Conservation (phyloP, 345 rosid genomes). For the Kandelia obovata region DNA sequence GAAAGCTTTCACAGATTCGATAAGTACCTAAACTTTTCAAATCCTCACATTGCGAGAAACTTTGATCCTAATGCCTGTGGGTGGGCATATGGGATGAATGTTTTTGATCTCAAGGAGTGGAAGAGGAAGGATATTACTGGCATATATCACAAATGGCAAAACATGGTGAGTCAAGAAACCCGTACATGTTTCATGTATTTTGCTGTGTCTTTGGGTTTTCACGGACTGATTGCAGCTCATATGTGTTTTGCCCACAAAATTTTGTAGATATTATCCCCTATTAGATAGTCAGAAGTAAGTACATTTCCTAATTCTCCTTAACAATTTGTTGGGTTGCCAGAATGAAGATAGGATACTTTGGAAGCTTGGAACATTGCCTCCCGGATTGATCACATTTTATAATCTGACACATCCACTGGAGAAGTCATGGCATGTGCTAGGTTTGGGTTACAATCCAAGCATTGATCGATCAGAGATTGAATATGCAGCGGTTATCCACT, state of each 20-base stretch:
- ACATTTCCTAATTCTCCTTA: constrained; percentile 5
- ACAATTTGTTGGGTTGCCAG: constrained; percentile 34
- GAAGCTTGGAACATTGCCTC: constrained; percentile 99
- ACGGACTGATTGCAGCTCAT: too few species aligned
- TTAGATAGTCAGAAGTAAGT: background rate
- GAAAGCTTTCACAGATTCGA: constrained; percentile 98
- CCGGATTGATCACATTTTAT: constrained; percentile 92
- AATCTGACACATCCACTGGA: constrained; percentile 76
- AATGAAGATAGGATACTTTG: constrained; percentile 89
- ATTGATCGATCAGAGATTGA: constrained; percentile 72
- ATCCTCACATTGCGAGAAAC: constrained; percentile 83
- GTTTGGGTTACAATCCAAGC: constrained; percentile 95
- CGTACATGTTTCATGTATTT: background rate
- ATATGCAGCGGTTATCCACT: constrained; percentile 89
- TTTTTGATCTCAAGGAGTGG: constrained; percentile 91
- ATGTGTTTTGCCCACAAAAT: too few species aligned
- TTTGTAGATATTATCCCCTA: too few species aligned
- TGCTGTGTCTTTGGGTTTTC: too few species aligned
- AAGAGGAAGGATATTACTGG: constrained; percentile 93
- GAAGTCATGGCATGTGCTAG: constrained; percentile 98
- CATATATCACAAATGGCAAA: constrained; percentile 98
- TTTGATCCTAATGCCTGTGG: constrained; percentile 98
- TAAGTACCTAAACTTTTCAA: constrained; percentile 90
- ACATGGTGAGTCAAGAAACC: constrained; percentile 53
- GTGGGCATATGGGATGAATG: constrained; percentile 99